Evolutionary conservation across 2,329 filamentous ascomycete genomes (phyloP).

Genomic region (Colletotrichum coccodes): DNA sequence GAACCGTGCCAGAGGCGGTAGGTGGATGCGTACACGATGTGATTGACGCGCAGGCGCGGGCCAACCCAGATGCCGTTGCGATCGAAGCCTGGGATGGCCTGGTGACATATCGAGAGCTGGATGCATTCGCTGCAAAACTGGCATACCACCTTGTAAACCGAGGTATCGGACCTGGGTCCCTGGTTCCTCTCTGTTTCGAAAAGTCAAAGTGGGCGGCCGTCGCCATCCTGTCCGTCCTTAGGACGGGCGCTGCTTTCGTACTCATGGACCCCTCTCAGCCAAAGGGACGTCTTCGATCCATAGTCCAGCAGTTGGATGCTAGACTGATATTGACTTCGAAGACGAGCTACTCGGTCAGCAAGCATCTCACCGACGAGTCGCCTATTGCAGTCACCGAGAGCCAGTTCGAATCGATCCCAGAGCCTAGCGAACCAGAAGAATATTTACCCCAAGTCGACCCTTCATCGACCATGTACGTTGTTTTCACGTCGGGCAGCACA

Average conservation of each 20-base stretch:
- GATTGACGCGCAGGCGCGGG: neutral
- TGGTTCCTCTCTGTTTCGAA: constrained; percentile 44
- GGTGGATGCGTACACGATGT: neutral
- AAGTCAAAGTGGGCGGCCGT: constrained; percentile 44
- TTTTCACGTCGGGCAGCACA: constrained; percentile 67
- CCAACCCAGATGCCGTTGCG: neutral
- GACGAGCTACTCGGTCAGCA: too few species aligned
- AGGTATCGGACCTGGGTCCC: constrained; percentile 38
- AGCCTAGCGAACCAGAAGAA: neutral
- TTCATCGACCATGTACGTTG: constrained; percentile 46
- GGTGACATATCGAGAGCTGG: neutral
- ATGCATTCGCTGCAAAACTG: neutral
- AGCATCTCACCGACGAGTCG: too few species aligned
- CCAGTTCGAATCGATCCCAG: too few species aligned
- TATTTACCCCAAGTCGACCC: neutral
- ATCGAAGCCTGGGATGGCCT: neutral
- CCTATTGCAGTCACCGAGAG: too few species aligned
- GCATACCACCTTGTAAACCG: constrained; percentile 36
- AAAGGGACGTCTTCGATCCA: neutral
- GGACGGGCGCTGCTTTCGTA: constrained; percentile 45
- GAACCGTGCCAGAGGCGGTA: neutral
- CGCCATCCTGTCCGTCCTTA: constrained; percentile 43
- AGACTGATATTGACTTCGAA: too few species aligned
- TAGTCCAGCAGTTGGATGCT: too few species aligned
- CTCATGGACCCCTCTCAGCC: constrained; percentile 40